Evolutionary conservation across 139 green algal species (phyloP), one percentile per base, ranked within the genome.

Genomic region (Trebouxia sp.): DNA sequence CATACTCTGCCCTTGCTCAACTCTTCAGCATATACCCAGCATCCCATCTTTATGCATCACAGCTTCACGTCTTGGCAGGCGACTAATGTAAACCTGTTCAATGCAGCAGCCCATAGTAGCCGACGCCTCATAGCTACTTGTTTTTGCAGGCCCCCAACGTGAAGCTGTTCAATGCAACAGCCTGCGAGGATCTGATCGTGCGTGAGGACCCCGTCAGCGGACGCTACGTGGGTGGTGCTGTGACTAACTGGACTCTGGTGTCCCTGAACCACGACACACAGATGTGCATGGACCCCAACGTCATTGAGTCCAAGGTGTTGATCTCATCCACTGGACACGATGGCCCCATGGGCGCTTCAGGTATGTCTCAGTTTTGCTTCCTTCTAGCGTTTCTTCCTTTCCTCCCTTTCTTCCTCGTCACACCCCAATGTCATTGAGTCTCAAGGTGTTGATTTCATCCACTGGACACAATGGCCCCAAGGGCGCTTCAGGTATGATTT

Each of bases 231-330:
- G 89, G 82, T 35, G 95, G 96, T 47, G 94, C 97, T 0, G 96
- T 99, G 8, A 99, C 96, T 84, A 99, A 99, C 94, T 99, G 96
- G 96, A 95, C 96, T 4, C 91, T 98, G 70, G 96, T 99, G 10
- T 90, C 95, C n/a, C 90, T 98, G 48, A 94, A 96, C 89, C 96
- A 99, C 85, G 91, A 97, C 89, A 98, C 95, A 41, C 95, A 97
- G 88, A 94, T 89, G 62, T 98, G 95, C 94, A 98, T 98, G 95
- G 94, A 98, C 90, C 94, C 94, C 83, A 98, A 98, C 80, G 92
- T 96, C 2, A 88, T 97, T 15, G 90, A 95, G 86, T 85, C 90
- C 77, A 96, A 96, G 88, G 91, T 98, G 22, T 94, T 99, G 48
- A 92, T 99, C 8, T 94, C 87, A 5, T 94, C 91, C 22, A 97